Evolutionary conservation across 1,284 basidiomycete genomes (phyloP), one percentile per base, ranked within the genome.

Genomic region (Fomitiporia mediterranea): DNA sequence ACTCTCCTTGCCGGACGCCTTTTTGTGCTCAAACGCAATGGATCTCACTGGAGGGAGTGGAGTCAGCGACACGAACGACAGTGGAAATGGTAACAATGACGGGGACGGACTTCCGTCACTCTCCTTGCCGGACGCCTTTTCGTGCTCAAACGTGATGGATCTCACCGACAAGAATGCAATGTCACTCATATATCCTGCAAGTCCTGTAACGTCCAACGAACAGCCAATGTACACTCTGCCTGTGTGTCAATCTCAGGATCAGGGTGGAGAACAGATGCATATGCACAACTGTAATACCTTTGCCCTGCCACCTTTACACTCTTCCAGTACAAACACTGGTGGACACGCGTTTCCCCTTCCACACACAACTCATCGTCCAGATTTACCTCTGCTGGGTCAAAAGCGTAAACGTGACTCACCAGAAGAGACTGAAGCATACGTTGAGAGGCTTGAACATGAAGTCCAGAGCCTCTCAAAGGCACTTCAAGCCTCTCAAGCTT

Each of bases 201-300:
- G 61, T 39, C 57, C 39, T 58, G 61, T 25, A 43, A 60, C 68
- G 50, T 72, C 74, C 9, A 72, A 78, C 58, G 76, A 73, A 60
- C 70, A 71, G 50, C 71, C 72, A 3, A 72, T 72, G 4, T 71
- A 74, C 28, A 59, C 56, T 63, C 70, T 13, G 60, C 63, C 59
- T 8, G 53, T 57, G 11, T 51, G 53, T 21, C 54, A 58, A 28
- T 25, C 54, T 35, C 56, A 62, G 40, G 34, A 25, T 11, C 53
- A 62, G 34, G 70, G 59, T 68, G 68, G 17, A 38, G 38, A 34
- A 19, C 67, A 67, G 27, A 43, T 69, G 66, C 61, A 64, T 73
- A 76, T 81, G 3, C 85, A 86, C 73, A 84, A 85, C 69, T 85
- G 88, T 65, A 88, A 87, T 52, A 86, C 88, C 69, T 82, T 86